These are phyloP conservation scores for Cladosporium colombiae DNA, from an alignment of 2,329 filamentous ascomycete species.

Conservation along the genomic window DNA sequence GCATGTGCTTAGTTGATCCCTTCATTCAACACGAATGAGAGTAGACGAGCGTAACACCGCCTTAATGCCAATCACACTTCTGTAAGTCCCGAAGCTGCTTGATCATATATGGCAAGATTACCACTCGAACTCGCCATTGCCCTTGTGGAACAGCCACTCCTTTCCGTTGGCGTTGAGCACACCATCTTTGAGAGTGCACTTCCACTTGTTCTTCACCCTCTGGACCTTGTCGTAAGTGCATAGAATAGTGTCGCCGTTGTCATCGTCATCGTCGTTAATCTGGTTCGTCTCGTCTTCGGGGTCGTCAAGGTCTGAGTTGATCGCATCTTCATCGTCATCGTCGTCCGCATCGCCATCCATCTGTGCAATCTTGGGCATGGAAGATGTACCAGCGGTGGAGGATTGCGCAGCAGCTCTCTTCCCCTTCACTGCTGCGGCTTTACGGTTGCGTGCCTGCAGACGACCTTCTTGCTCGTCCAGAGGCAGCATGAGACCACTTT, in stretches of 20 bases:
- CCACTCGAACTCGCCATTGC: slow-evolving; percentile 97
- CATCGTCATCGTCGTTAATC: slow-evolving; percentile 72
- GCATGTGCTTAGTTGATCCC: background rate
- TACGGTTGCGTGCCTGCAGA: slow-evolving; percentile 12
- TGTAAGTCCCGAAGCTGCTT: background rate
- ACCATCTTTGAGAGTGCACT: slow-evolving; percentile 97
- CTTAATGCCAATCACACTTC: background rate
- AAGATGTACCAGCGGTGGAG: background rate
- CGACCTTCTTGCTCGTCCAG: slow-evolving; percentile 51
- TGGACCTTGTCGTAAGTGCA: slow-evolving; percentile 99
- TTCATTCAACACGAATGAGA: background rate
- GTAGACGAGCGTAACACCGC: background rate
- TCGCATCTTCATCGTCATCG: slow-evolving; percentile 80
- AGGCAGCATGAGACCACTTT: slow-evolving; percentile 76
- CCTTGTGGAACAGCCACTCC: slow-evolving; percentile 95
- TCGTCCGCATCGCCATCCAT: slow-evolving; percentile 60
- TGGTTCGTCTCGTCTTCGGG: slow-evolving; percentile 70
- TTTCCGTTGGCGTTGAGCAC: slow-evolving; percentile 90
- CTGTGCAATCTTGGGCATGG: slow-evolving; percentile 40
- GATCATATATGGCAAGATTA: slow-evolving; percentile 45
- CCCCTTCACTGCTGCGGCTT: slow-evolving; percentile 10
- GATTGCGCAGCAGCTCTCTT: slow-evolving; percentile 8
- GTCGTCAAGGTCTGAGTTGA: slow-evolving; percentile 97
- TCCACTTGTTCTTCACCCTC: slow-evolving; percentile 94
- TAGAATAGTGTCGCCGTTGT: slow-evolving; percentile 86